Percentiles rank a stretch among this genome's conserved stretches.
phyloP scores from a whole-genome alignment of 805 yeast species.

The Wickerhamiella slavikovae region DNA sequence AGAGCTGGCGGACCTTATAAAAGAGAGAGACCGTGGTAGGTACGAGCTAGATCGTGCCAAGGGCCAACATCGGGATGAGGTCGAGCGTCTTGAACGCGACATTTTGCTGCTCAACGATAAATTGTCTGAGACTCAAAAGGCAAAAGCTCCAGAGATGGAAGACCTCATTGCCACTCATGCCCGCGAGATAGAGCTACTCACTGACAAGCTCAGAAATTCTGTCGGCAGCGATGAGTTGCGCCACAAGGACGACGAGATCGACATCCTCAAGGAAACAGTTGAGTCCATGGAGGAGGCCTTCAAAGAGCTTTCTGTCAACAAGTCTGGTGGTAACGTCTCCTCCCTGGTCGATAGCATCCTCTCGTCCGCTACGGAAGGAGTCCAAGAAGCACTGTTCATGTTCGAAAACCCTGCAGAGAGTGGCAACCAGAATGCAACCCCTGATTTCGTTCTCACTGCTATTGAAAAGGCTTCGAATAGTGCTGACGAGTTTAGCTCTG shows the following conservation, averaged over 20 bases:
- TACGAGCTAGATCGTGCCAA: slow-evolving; percentile 54
- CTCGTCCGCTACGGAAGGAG: slow-evolving; percentile 42
- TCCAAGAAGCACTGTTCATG: slow-evolving; percentile 52
- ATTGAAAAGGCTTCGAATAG: slow-evolving; percentile 48
- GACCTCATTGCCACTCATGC: slow-evolving; percentile 18
- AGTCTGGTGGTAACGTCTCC: slow-evolving; percentile 1
- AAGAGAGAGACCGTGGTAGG: slow-evolving; percentile 78
- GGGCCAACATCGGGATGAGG: slow-evolving; percentile 43
- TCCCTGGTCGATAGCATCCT: slow-evolving; percentile 49
- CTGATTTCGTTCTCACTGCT: slow-evolving; percentile 44
- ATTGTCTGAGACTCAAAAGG: slow-evolving; percentile 37
- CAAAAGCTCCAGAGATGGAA: slow-evolving; percentile 42
- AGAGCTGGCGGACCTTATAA: slow-evolving; percentile 70
- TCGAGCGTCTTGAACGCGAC: slow-evolving; percentile 44
- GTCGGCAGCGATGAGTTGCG: slow-evolving; percentile 21
- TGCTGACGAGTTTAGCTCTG: slow-evolving; percentile 63
- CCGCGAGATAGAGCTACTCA: slow-evolving; percentile 10
- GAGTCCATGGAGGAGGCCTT: slow-evolving; percentile 38
- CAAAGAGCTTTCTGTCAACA: slow-evolving; percentile 22
- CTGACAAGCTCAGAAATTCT: slow-evolving; percentile 12
- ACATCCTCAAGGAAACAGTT: slow-evolving; percentile 48
- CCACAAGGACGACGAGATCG: slow-evolving; percentile 61
- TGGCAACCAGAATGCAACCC: slow-evolving; percentile 58
- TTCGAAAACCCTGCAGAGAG: slow-evolving; percentile 65
- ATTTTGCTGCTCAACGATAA: slow-evolving; percentile 38